Evolutionary conservation across 2,329 filamentous ascomycete species (phyloP).

Genomic region (Exophiala viscosa): DNA sequence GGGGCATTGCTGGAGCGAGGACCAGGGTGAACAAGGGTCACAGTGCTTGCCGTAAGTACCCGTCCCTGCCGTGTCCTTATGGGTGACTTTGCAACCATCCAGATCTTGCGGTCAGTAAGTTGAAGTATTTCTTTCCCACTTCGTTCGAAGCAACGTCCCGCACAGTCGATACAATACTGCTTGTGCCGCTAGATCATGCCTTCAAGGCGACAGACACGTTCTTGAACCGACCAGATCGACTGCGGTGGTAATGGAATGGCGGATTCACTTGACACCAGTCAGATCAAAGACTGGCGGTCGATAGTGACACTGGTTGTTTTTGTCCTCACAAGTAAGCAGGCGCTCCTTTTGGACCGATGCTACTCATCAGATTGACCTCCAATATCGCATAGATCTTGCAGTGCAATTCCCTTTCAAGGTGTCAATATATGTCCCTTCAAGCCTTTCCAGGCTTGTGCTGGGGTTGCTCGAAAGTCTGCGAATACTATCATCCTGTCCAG

Average conservation of each 20-base stretch:
- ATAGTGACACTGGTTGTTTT: conserved; percentile 69
- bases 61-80: too few relatives aligned
- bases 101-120: background rate
- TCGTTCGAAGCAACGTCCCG: background rate
- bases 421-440: conserved; percentile 57
- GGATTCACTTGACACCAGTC: conserved; percentile 46
- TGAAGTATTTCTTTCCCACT: background rate
- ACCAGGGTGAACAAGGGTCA: too few relatives aligned
- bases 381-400: conserved; percentile 53
- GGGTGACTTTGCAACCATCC: background rate
- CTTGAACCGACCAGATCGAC: background rate
- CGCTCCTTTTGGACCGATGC: background rate
- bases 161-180: background rate
- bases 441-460: conserved; percentile 45
- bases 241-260: conserved; percentile 27
- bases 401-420: conserved; percentile 68
- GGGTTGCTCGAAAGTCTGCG: conserved; percentile 46
- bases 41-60: too few relatives aligned
- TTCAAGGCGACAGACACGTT: background rate
- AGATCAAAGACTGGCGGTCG: conserved; percentile 64
- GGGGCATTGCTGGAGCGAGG: too few relatives aligned
- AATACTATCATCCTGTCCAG: conserved; percentile 49
- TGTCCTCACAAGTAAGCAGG: conserved; percentile 62
- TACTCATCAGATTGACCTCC: conserved; percentile 1
- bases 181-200: background rate